A percentile compares a stretch with the other conserved stretches of the same genome.
Conservation (phyloP, 345 rosid species). For the Euphorbia pulcherrima region DNA sequence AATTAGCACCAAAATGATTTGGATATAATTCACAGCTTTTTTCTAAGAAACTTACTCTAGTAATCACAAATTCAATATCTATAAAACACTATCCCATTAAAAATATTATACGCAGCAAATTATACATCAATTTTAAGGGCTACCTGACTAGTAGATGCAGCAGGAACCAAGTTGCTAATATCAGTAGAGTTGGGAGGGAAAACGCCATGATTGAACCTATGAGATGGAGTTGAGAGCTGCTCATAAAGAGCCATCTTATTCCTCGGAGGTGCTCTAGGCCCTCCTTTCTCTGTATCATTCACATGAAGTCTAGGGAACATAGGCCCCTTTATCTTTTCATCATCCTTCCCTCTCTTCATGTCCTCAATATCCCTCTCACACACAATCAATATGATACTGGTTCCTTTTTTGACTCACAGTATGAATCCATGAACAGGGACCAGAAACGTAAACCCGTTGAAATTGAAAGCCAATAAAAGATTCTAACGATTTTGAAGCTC, state of each 20-base stretch:
- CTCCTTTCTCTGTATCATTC: conserved; percentile 83
- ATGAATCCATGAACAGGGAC: not conserved
- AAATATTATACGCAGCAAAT: not conserved
- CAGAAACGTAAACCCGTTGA: not conserved
- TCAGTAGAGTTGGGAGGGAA: conserved; percentile 35
- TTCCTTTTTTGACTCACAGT: not conserved
- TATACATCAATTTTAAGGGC: not conserved
- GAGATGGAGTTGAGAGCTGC: conserved; percentile 83
- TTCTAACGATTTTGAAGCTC: not conserved
- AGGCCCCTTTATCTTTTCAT: conserved; percentile 64
- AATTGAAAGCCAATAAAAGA: not conserved
- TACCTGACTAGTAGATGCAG: conserved; percentile 64
- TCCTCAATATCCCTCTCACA: conserved; percentile 5
- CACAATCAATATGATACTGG: not conserved
- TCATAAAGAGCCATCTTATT: conserved; percentile 99
- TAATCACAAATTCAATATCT: not conserved
- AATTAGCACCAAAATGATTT: not conserved
- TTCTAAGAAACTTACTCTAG: not conserved
- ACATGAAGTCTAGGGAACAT: conserved; percentile 94
- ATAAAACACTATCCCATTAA: not conserved
- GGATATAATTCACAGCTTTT: not conserved
- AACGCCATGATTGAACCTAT: conserved; percentile 50
- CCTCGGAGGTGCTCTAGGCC: conserved; percentile 97
- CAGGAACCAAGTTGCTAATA: conserved; percentile 34
- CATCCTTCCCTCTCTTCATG: conserved; percentile 79